Evolutionary conservation across 2,329 filamentous ascomycete species (phyloP).

Genomic region (Fusarium udum): DNA sequence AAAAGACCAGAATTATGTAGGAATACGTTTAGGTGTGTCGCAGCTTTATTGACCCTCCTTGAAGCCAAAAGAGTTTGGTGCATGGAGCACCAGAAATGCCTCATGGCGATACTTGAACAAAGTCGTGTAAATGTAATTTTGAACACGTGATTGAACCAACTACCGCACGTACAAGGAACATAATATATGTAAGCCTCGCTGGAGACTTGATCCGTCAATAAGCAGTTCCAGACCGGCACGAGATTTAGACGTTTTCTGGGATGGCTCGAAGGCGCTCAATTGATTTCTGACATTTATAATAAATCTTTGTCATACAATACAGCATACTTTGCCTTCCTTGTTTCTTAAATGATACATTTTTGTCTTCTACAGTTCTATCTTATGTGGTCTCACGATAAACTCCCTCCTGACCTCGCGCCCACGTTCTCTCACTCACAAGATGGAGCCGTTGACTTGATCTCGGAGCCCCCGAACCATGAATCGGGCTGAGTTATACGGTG

Average conservation of each 20-base stretch:
- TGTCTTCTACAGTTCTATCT: too few species aligned
- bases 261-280: neutral
- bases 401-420: neutral
- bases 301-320: neutral
- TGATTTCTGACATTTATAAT: neutral
- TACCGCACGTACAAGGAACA: accelerated
- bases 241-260: neutral
- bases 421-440: neutral
- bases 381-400: neutral
- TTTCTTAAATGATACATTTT: accelerated
- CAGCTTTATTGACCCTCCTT: neutral
- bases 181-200: neutral
- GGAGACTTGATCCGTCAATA: accelerated
- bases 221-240: neutral
- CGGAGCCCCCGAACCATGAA: conserved; percentile 3
- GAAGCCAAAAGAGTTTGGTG: neutral
- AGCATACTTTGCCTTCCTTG: neutral
- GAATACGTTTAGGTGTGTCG: accelerated
- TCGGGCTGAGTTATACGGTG: neutral
- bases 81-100: neutral
- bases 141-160: accelerated
- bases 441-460: neutral
- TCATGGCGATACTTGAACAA: neutral
- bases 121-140: neutral
- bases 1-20: neutral